Evolutionary conservation across 2,329 filamentous ascomycete species (phyloP).

Genomic region (Dichotomopilus funicola): DNA sequence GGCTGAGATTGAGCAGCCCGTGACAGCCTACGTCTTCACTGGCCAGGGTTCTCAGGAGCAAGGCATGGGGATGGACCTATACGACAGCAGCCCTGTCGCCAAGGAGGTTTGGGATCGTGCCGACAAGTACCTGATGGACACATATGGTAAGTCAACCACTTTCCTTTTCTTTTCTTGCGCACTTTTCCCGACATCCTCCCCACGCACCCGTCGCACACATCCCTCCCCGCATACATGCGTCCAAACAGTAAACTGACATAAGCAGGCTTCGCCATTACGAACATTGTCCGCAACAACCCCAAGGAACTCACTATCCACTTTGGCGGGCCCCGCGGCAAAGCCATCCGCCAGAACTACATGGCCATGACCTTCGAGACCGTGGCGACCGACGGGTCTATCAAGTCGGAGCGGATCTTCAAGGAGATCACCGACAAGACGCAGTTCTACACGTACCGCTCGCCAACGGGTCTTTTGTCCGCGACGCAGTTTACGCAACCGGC

Average conservation of each 20-base stretch:
- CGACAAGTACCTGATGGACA: conserved; percentile 96
- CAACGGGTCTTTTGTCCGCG: conserved; percentile 87
- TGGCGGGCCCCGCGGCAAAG: conserved; percentile 91
- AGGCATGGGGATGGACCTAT: conserved; percentile 99
- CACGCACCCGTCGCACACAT: too few relatives aligned
- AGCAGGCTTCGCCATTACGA: conserved; percentile 85
- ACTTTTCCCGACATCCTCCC: background rate
- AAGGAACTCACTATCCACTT: conserved; percentile 99
- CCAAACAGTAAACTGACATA: conserved; percentile 12
- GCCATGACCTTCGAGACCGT: conserved; percentile 99
- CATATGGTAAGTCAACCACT: conserved; percentile 65
- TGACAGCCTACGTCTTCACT: conserved; percentile 95
- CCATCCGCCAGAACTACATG: conserved; percentile 98
- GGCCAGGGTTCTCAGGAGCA: conserved; percentile 98
- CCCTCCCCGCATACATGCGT: too few relatives aligned
- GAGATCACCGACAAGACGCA: conserved; percentile 87
- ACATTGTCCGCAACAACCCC: conserved; percentile 99
- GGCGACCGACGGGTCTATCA: conserved; percentile 81
- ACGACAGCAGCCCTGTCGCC: conserved; percentile 85
- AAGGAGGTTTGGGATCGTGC: conserved; percentile 97
- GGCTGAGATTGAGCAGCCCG: conserved; percentile 95
- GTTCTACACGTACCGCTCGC: conserved; percentile 95
- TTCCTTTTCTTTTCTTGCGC: background rate
- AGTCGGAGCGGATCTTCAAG: conserved; percentile 99
- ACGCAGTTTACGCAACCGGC: conserved; percentile 98